A percentile compares a stretch with the other conserved stretches of the same genome.
Conservation (phyloP, 495 filamentous ascomycete species). For the Trypethelium eluteriae region DNA sequence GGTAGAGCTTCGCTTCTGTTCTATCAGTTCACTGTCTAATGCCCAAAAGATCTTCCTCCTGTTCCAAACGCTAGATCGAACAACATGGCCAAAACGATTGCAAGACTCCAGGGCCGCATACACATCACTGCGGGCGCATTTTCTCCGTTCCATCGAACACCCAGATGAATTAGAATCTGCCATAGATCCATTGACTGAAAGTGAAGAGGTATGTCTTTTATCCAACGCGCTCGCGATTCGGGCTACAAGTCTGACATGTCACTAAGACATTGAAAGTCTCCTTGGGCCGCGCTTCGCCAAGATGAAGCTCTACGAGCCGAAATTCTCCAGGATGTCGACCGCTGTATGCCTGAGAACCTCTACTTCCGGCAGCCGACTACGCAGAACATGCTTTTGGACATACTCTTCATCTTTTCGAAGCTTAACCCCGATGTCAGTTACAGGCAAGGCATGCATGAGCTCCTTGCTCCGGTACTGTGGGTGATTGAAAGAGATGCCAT, state of each 20-base stretch:
- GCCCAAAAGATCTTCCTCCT: slow-evolving; percentile 65
- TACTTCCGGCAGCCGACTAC: slow-evolving; percentile 77
- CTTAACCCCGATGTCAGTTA: slow-evolving; percentile 83
- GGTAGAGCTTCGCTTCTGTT: slow-evolving; percentile 39
- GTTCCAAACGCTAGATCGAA: slow-evolving; percentile 58
- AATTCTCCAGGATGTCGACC: slow-evolving; percentile 90
- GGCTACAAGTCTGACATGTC: slow-evolving; percentile 32
- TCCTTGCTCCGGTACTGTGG: slow-evolving; percentile 86
- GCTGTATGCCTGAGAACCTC: slow-evolving; percentile 83
- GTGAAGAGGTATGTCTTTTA: slow-evolving; percentile 57
- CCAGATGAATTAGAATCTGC: slow-evolving; percentile 68
- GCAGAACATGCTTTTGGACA: slow-evolving; percentile 75
- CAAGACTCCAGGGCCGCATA: slow-evolving; percentile 67
- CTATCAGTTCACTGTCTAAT: slow-evolving; percentile 3
- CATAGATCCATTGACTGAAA: slow-evolving; percentile 79
- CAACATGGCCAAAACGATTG: slow-evolving; percentile 61
- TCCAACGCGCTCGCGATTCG: slow-evolving; percentile 14
- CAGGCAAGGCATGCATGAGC: slow-evolving; percentile 94
- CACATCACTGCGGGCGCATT: slow-evolving; percentile 58
- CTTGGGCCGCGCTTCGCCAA: slow-evolving; percentile 74
- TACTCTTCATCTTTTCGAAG: slow-evolving; percentile 91
- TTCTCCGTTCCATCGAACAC: slow-evolving; percentile 71
- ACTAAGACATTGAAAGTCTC: slow-evolving; percentile 58
- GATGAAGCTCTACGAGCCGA: slow-evolving; percentile 81
- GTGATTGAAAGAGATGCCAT: slow-evolving; percentile 78